Conservation (phyloP, 2,329 filamentous ascomycete species). For the Aurifilum marmelostoma region DNA sequence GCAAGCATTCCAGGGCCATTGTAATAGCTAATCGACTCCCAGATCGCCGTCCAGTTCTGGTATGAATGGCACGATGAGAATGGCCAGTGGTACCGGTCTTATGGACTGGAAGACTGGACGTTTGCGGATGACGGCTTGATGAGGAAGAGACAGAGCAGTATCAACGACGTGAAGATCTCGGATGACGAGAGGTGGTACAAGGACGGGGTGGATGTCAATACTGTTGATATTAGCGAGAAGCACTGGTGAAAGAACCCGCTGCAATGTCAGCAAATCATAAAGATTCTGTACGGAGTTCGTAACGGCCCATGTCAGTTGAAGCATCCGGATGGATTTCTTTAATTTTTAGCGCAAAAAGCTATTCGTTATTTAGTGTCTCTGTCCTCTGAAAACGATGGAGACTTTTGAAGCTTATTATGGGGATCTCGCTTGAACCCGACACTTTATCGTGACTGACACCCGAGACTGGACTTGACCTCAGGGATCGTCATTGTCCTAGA, state of each 20-base stretch:
- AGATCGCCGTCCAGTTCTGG: slow-evolving; percentile 90
- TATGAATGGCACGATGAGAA: slow-evolving; percentile 75
- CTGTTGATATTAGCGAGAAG: slow-evolving; percentile 66
- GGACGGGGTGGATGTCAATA: slow-evolving; percentile 70
- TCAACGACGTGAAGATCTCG: slow-evolving; percentile 67
- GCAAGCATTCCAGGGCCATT: not conserved
- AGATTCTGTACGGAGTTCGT: no score
- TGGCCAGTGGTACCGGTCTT: slow-evolving; percentile 85
- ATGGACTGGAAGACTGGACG: slow-evolving; percentile 82
- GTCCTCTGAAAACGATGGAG: no score
- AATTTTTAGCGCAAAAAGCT: no score
- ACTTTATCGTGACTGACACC: no score
- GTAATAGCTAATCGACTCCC: not conserved
- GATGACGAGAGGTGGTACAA: slow-evolving; percentile 70
- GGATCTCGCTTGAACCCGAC: no score
- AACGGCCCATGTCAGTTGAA: no score
- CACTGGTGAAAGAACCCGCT: slow-evolving; percentile 58
- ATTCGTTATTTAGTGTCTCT: no score
- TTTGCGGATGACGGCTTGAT: slow-evolving; percentile 72
- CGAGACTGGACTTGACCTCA: no score
- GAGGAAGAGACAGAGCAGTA: slow-evolving; percentile 77
- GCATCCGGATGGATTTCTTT: no score
- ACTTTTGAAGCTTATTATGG: no score
- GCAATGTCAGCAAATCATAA: no score
- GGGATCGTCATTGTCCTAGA: not conserved